These are phyloP conservation scores for Fusarium decemcellulare DNA, from an alignment of 2,329 filamentous ascomycete species.

Conservation along the genomic window DNA sequence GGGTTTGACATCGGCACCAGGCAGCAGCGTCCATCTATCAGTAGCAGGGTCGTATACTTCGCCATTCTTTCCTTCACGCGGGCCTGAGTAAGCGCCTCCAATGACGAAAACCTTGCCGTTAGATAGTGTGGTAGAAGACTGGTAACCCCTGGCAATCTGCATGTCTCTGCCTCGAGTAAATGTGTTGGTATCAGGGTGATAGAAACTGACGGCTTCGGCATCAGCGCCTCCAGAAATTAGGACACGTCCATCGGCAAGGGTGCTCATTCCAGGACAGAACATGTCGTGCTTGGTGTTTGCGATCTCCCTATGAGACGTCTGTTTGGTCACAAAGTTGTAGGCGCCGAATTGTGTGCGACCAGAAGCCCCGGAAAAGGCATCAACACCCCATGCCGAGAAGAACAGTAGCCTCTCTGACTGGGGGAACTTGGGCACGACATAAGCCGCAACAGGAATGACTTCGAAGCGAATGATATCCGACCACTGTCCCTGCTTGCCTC, in stretches of 20 bases:
- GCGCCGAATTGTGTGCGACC: slow-evolving; percentile 33
- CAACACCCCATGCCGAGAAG: slow-evolving; percentile 34
- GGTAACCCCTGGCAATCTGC: slow-evolving; percentile 66
- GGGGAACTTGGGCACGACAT: slow-evolving; percentile 32
- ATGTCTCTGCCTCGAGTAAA: slow-evolving; percentile 60
- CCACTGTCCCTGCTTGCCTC: slow-evolving; percentile 23
- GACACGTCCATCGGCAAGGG: slow-evolving; percentile 62
- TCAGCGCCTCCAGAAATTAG: slow-evolving; percentile 69
- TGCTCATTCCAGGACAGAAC: slow-evolving; percentile 69
- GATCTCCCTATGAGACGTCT: slow-evolving; percentile 43
- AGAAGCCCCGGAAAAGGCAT: slow-evolving; percentile 37
- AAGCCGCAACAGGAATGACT: slow-evolving; percentile 35
- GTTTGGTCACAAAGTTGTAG: neutral
- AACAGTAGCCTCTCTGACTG: slow-evolving; percentile 32
- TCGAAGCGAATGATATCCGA: slow-evolving; percentile 34
- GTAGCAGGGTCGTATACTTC: slow-evolving; percentile 65
- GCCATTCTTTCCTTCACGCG: slow-evolving; percentile 65
- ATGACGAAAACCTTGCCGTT: slow-evolving; percentile 71
- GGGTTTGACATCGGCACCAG: slow-evolving; percentile 58
- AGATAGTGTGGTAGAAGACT: slow-evolving; percentile 63
- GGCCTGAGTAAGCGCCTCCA: slow-evolving; percentile 68
- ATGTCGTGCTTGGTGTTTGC: slow-evolving; percentile 65
- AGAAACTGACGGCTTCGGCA: slow-evolving; percentile 63
- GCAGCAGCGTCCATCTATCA: slow-evolving; percentile 62
- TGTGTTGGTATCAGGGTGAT: slow-evolving; percentile 53